A percentile compares a stretch with the other conserved stretches of the same genome.
Evolutionary conservation across 768 basidiomycete genomes (phyloP).

Genomic region (Pluteus cervinus): DNA sequence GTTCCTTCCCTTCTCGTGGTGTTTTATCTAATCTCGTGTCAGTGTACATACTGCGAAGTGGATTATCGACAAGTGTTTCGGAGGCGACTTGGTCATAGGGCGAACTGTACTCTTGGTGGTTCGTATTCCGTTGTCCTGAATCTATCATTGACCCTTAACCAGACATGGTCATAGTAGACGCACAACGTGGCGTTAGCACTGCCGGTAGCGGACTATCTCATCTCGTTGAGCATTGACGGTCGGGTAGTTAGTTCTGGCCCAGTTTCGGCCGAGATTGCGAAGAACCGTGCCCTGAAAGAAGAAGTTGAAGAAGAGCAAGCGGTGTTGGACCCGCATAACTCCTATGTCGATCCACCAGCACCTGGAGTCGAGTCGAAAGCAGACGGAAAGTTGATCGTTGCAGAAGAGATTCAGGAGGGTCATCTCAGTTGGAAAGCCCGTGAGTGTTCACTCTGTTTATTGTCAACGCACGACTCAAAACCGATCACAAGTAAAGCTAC

Average conservation of each 20-base stretch:
- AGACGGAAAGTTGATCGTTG: conserved; percentile 53
- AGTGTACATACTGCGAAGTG: conserved; percentile 44
- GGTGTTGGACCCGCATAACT: no score
- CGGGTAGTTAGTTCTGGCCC: conserved; percentile 42
- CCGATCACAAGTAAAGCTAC: no score
- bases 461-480: no score
- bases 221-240: conserved; percentile 51
- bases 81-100: not conserved
- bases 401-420: conserved; percentile 57
- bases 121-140: conserved; percentile 11
- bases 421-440: conserved; percentile 48
- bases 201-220: conserved; percentile 48
- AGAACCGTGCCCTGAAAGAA: conserved; percentile 23
- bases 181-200: conserved; percentile 44
- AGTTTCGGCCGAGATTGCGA: conserved; percentile 35
- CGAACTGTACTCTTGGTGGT: conserved; percentile 19
- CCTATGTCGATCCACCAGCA: conserved; percentile 5
- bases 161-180: conserved; percentile 19
- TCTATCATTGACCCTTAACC: not conserved
- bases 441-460: no score
- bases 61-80: conserved; percentile 1
- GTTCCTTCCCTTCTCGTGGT: conserved; percentile 10
- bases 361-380: conserved; percentile 22
- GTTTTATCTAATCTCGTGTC: not conserved
- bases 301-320: conserved; percentile 23